Evolutionary conservation across 106 monocot genomes (phyloP).

Genomic region (Platanthera guangdongensis): DNA sequence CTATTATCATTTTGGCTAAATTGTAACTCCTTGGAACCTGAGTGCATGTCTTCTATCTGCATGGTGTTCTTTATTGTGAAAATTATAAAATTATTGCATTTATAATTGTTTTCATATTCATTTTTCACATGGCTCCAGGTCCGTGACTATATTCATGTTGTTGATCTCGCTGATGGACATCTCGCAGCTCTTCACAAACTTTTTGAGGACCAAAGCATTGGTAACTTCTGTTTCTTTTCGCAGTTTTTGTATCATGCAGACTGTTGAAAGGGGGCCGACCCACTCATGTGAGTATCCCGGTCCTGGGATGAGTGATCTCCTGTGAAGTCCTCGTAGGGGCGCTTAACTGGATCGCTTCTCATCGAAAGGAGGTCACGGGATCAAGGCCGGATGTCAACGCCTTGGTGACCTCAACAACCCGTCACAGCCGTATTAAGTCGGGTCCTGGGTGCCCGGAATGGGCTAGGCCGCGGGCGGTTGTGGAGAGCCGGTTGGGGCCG

Average conservation of each 20-base stretch:
- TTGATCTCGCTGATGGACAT: slow-evolving; percentile 89
- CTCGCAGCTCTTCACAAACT: slow-evolving; percentile 70
- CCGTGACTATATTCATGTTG: slow-evolving; percentile 91
- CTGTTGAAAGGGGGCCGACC: too few relatives aligned
- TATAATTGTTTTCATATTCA: not conserved
- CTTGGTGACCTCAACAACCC: too few relatives aligned
- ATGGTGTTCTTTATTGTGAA: not conserved
- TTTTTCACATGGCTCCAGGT: slow-evolving; percentile 38
- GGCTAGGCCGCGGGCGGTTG: too few relatives aligned
- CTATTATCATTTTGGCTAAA: not conserved
- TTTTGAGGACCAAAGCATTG: slow-evolving; percentile 42
- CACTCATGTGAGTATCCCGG: too few relatives aligned
- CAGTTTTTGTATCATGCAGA: not conserved
- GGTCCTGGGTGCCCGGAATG: too few relatives aligned
- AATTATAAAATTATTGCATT: not conserved
- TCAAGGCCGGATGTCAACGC: too few relatives aligned
- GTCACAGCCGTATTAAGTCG: too few relatives aligned
- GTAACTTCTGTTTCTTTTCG: slow-evolving; percentile 16
- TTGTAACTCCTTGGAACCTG: not conserved
- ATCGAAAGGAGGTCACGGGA: too few relatives aligned
- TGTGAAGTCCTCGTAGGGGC: too few relatives aligned
- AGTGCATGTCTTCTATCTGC: not conserved
- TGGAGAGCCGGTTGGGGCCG: too few relatives aligned
- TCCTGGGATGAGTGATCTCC: too few relatives aligned
- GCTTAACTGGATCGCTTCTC: too few relatives aligned